Conservation (phyloP, 768 basidiomycete genomes). For the Dentipellis fragilis region DNA sequence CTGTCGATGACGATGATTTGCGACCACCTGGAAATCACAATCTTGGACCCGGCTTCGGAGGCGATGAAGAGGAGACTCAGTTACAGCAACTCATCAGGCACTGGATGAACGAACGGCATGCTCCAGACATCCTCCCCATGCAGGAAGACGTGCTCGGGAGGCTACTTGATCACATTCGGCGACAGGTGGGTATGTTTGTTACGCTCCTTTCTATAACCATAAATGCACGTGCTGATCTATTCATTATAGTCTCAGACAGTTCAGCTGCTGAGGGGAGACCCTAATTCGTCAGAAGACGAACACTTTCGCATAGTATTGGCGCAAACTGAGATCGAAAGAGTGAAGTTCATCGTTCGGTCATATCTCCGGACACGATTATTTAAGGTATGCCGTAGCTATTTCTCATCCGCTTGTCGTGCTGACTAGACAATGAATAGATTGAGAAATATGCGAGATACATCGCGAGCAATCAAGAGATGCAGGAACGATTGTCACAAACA, state of each 20-base stretch:
- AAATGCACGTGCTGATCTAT: background rate
- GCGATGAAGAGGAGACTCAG: slow-evolving; percentile 37
- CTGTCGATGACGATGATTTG: background rate
- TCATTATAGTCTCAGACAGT: slow-evolving; percentile 62
- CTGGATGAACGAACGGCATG: slow-evolving; percentile 81
- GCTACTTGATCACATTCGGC: slow-evolving; percentile 66
- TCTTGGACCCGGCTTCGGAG: slow-evolving; percentile 3
- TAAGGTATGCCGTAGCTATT: slow-evolving; percentile 45
- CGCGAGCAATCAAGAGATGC: slow-evolving; percentile 55
- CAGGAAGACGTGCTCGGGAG: slow-evolving; percentile 58
- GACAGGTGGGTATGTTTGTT: slow-evolving; percentile 53
- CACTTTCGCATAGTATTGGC: slow-evolving; percentile 90
- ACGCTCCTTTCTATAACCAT: background rate
- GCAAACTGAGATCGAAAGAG: slow-evolving; percentile 89
- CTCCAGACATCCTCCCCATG: slow-evolving; percentile 68
- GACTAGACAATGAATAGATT: slow-evolving; percentile 39
- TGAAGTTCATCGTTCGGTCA: slow-evolving; percentile 85
- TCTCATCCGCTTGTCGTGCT: background rate
- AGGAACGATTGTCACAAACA: slow-evolving; percentile 70
- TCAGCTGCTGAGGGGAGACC: slow-evolving; percentile 67
- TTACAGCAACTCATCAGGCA: slow-evolving; percentile 65
- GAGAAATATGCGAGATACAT: slow-evolving; percentile 83
- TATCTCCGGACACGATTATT: slow-evolving; percentile 79
- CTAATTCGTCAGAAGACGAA: slow-evolving; percentile 82
- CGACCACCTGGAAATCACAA: background rate